Conservation (phyloP, 2,329 filamentous ascomycete genomes). For the Colletotrichum sp. region DNA sequence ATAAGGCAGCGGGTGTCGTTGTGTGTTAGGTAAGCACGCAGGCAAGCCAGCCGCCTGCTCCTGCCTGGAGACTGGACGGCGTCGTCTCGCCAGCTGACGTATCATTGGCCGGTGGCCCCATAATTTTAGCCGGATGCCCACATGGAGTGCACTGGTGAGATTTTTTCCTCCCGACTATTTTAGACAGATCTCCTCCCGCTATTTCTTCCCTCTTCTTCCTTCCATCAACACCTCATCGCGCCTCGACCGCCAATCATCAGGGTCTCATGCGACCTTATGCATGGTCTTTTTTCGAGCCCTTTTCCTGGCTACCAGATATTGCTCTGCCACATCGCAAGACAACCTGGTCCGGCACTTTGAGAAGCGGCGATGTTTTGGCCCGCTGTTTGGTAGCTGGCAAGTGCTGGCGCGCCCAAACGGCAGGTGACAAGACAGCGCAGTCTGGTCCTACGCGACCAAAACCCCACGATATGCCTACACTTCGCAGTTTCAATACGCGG, state of each 20-base stretch:
- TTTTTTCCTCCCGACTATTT: not conserved
- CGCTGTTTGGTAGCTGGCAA: not conserved
- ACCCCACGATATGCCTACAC: conserved; percentile 67
- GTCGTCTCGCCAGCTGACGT: not conserved
- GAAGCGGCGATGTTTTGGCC: not conserved
- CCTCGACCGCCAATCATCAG: not conserved
- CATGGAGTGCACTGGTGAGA: not conserved
- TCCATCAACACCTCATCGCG: not conserved
- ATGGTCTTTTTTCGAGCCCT: not conserved
- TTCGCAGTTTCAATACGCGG: conserved; percentile 61
- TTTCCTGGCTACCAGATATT: not conserved
- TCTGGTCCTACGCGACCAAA: not conserved
- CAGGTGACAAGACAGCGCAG: not conserved
- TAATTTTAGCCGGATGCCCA: not conserved
- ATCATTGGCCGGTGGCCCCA: not conserved
- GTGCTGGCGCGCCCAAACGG: not conserved
- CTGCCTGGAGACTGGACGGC: not conserved
- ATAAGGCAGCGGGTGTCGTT: not conserved
- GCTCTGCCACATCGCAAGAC: conserved; percentile 16
- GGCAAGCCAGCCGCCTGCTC: not conserved
- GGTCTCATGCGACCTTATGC: not conserved
- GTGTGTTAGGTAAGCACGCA: too few species aligned
- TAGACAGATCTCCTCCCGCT: not conserved
- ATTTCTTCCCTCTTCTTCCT: not conserved
- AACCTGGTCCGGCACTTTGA: not conserved